Conservation (phyloP, 495 filamentous ascomycete species). For the Penicillium goetzii region DNA sequence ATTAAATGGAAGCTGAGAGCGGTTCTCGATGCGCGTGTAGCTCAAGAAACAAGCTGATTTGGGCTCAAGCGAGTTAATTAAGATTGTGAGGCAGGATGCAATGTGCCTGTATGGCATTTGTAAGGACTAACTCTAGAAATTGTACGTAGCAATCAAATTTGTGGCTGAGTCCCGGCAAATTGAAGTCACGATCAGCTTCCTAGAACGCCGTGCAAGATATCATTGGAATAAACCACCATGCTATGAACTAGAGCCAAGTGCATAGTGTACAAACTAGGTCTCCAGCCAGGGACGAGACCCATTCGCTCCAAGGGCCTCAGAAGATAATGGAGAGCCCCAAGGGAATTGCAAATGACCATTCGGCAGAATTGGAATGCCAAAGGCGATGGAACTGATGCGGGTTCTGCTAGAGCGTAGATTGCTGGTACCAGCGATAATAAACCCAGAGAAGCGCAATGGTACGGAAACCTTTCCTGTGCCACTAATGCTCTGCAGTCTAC, state of each 20-base stretch:
- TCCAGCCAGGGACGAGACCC: slow-evolving; percentile 11
- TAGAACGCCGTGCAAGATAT: slow-evolving; percentile 1
- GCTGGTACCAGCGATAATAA: slow-evolving; percentile 13
- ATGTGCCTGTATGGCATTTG: too few relatives aligned
- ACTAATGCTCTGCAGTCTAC: not conserved
- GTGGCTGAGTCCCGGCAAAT: too few relatives aligned
- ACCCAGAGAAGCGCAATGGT: slow-evolving; percentile 14
- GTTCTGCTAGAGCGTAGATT: slow-evolving; percentile 14
- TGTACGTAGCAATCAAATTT: too few relatives aligned
- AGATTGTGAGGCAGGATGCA: too few relatives aligned
- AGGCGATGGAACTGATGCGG: not conserved
- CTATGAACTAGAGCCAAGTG: slow-evolving; percentile 13
- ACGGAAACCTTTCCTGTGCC: slow-evolving; percentile 12
- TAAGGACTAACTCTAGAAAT: too few relatives aligned
- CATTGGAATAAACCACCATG: slow-evolving; percentile 10
- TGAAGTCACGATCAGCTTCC: not conserved
- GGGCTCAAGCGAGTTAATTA: not conserved
- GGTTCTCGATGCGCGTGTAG: not conserved
- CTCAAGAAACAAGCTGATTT: not conserved
- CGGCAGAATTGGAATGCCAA: slow-evolving; percentile 10
- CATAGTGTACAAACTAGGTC: slow-evolving; percentile 17
- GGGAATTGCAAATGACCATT: slow-evolving; percentile 4
- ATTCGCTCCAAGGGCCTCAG: slow-evolving; percentile 15
- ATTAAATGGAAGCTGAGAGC: too few relatives aligned
- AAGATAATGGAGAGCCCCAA: slow-evolving; percentile 5